These are phyloP conservation scores for Apiospora sp. DNA, from an alignment of 2,329 filamentous ascomycete genomes.

Conservation along the genomic window DNA sequence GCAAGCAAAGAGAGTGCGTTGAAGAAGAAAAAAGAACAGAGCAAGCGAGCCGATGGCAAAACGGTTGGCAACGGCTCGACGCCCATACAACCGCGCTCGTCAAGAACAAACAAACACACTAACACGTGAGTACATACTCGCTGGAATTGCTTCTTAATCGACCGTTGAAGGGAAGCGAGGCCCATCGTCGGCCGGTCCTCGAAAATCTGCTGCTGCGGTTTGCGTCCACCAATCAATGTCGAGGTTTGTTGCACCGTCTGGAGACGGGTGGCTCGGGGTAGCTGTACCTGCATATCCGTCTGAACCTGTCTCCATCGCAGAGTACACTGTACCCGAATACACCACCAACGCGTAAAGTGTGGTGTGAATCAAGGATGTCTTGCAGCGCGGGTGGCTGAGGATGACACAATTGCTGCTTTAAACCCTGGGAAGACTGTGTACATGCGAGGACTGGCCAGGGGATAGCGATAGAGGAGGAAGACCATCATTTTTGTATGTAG, in stretches of 20 bases:
- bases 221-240: background rate
- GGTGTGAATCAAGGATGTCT: slow-evolving; percentile 25
- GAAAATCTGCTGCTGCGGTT: background rate
- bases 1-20: background rate
- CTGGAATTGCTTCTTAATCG: slow-evolving; percentile 4
- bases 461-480: background rate
- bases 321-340: slow-evolving; percentile 16
- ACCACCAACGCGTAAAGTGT: slow-evolving; percentile 1
- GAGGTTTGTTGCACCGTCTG: background rate
- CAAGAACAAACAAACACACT: background rate
- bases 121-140: background rate
- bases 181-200: slow-evolving; percentile 1
- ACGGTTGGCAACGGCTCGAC: slow-evolving; percentile 14
- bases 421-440: background rate
- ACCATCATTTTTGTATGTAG: background rate
- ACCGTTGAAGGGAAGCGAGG: slow-evolving; percentile 17
- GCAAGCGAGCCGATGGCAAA: background rate
- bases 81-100: background rate
- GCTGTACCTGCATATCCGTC: slow-evolving; percentile 19
- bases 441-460: slow-evolving; percentile 15
- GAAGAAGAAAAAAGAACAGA: background rate
- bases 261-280: slow-evolving; percentile 18
- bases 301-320: background rate
- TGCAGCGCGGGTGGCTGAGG: slow-evolving; percentile 25
- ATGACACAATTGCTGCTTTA: slow-evolving; percentile 22